These are phyloP conservation scores for Vitrella brassicaformis DNA, from an alignment of 73 alveolate species.

Conservation along the genomic window DNA sequence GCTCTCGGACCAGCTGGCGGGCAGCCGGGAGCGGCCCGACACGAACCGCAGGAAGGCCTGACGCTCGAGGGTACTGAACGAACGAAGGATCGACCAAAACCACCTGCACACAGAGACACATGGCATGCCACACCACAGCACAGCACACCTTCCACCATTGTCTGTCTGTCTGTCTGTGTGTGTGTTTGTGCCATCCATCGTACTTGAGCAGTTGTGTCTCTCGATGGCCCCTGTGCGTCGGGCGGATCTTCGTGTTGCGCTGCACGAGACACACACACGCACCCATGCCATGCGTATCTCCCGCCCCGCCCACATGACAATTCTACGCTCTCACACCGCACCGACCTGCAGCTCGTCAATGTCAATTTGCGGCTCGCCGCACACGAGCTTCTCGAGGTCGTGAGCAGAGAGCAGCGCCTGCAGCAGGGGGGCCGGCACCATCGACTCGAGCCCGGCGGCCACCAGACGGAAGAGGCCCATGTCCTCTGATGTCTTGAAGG, in stretches of 20 bases:
- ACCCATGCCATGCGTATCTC: no score
- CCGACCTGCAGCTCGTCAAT: conserved; percentile 62
- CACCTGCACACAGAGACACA: no score
- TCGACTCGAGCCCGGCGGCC: conserved; percentile 59
- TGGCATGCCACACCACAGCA: no score
- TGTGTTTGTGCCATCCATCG: conserved; percentile 59
- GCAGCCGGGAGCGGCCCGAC: conserved; percentile 80
- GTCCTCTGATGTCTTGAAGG: conserved; percentile 60
- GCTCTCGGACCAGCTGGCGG: no score
- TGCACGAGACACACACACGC: no score
- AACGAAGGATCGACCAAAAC: conserved; percentile 66
- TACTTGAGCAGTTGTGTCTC: no score
- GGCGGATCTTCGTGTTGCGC: no score
- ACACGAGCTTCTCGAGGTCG: conserved; percentile 69
- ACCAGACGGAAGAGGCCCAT: conserved; percentile 48
- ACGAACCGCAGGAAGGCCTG: conserved; percentile 61
- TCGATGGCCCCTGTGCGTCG: no score
- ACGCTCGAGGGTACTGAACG: conserved; percentile 56
- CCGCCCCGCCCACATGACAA: no score
- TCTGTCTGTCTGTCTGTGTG: no score
- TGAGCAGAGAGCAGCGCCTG: conserved; percentile 65
- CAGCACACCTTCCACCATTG: no score
- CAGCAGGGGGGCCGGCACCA: conserved; percentile 52
- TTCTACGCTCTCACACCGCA: no score
- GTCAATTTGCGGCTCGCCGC: conserved; percentile 70